Percentiles rank a stretch among this genome's conserved stretches.
Conservation (phyloP, 176 grass and related monocot species). For the Triticum urartu region DNA sequence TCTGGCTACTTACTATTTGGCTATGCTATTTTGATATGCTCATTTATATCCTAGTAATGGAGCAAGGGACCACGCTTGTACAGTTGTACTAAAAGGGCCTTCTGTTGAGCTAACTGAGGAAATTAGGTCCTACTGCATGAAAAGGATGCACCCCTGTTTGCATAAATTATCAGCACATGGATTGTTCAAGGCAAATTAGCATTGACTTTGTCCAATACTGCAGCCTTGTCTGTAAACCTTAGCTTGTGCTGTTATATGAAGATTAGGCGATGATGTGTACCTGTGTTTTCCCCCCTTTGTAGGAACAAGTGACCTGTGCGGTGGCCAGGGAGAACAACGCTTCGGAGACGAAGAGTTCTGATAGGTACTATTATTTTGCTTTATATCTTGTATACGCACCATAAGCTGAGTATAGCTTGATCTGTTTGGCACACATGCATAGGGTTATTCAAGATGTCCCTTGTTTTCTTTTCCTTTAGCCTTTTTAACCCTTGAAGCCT, state of each 20-base stretch:
- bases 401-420: background rate
- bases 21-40: background rate
- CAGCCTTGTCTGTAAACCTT: conserved; percentile 4
- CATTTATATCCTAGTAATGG: conserved; percentile 3
- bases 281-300: background rate
- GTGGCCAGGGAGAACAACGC: conserved; percentile 24
- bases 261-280: background rate
- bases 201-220: background rate
- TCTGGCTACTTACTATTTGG: background rate
- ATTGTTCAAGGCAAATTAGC: background rate
- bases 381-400: background rate
- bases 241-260: conserved; percentile 6
- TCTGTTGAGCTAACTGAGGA: conserved; percentile 19
- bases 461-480: conserved; percentile 24
- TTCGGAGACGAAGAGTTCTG: conserved; percentile 31
- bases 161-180: background rate
- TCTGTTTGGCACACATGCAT: conserved; percentile 1
- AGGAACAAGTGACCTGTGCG: conserved; percentile 48
- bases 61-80: background rate
- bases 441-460: background rate
- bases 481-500: background rate
- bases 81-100: background rate
- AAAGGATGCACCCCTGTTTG: background rate
- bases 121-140: background rate
- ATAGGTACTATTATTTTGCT: conserved; percentile 44